Evolutionary conservation across 441 rosid genomes (phyloP).

Genomic region (Metrosideros polymorpha): DNA sequence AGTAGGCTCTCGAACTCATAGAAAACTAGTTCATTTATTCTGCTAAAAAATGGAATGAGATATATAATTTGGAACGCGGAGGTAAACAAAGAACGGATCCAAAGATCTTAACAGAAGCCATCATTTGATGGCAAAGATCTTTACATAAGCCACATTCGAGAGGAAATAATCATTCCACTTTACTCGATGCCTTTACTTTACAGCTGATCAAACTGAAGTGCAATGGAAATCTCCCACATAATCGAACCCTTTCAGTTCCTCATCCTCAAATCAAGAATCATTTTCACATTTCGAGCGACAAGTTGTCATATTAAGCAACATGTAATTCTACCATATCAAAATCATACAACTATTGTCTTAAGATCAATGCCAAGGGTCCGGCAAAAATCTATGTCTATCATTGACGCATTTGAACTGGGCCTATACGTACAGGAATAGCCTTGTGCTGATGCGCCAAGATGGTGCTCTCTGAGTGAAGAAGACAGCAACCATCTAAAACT

Average conservation of each 20-base stretch:
- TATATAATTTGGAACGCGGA: not conserved
- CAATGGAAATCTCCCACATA: not conserved
- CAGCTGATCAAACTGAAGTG: not conserved
- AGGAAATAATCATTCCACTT: not conserved
- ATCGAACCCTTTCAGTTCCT: not conserved
- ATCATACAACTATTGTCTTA: not conserved
- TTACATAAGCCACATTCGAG: not conserved
- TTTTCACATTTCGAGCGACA: not conserved
- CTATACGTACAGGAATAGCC: conserved; percentile 50
- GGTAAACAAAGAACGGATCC: not conserved
- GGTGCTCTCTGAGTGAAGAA: conserved; percentile 76
- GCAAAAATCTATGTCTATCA: not conserved
- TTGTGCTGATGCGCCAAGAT: conserved; percentile 64
- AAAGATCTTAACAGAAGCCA: not conserved
- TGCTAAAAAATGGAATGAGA: not conserved
- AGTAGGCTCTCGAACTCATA: not conserved
- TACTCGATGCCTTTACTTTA: not conserved
- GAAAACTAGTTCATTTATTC: not conserved
- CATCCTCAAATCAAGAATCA: not conserved
- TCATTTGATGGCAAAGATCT: not conserved
- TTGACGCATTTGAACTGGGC: not conserved
- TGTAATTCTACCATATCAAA: not conserved
- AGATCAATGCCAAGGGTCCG: not conserved
- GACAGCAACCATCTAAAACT: conserved; percentile 88
- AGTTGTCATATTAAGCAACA: not conserved